Conservation (phyloP, 106 monocot species). For the Acanthochlamys bracteata region DNA sequence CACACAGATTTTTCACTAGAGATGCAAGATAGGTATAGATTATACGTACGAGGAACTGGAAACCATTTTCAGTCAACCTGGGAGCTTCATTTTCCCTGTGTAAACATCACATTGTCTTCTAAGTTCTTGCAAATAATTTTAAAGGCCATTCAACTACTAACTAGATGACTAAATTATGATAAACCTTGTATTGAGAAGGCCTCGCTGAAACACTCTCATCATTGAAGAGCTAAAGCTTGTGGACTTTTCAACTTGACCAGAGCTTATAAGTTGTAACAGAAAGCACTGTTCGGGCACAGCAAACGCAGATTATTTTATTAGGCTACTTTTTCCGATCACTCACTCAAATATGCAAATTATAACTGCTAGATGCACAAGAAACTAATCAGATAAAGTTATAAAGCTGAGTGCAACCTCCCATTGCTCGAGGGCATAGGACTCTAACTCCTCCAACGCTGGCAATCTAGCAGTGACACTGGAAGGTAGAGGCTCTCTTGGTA, state of each 20-base stretch:
- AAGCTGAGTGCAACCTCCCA: constrained; percentile 61
- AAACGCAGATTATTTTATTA: too few relatives aligned
- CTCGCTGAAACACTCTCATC: constrained; percentile 93
- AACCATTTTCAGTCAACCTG: constrained; percentile 88
- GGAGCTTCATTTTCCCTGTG: constrained; percentile 90
- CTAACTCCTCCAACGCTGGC: constrained; percentile 74
- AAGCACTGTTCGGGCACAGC: constrained; percentile 68
- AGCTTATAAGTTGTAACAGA: constrained; percentile 89
- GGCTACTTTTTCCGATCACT: too few relatives aligned
- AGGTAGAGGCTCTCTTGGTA: constrained; percentile 83
- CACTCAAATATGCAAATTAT: too few relatives aligned
- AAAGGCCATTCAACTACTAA: too few relatives aligned
- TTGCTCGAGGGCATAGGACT: constrained; percentile 71
- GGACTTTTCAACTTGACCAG: constrained; percentile 63
- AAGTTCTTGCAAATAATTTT: too few relatives aligned
- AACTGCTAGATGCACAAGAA: too few relatives aligned
- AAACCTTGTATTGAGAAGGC: constrained; percentile 91
- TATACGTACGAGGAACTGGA: constrained; percentile 81
- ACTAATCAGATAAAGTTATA: too few relatives aligned
- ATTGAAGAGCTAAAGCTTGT: constrained; percentile 84
- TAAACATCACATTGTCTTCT: constrained; percentile 6
- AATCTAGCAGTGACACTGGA: constrained; percentile 55
- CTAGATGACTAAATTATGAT: background rate
- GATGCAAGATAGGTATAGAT: background rate
- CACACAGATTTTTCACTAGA: background rate